These are phyloP conservation scores for Chrysanthemum lavandulifolium DNA, from an alignment of 129 eudicot genomes.

Conservation along the genomic window DNA sequence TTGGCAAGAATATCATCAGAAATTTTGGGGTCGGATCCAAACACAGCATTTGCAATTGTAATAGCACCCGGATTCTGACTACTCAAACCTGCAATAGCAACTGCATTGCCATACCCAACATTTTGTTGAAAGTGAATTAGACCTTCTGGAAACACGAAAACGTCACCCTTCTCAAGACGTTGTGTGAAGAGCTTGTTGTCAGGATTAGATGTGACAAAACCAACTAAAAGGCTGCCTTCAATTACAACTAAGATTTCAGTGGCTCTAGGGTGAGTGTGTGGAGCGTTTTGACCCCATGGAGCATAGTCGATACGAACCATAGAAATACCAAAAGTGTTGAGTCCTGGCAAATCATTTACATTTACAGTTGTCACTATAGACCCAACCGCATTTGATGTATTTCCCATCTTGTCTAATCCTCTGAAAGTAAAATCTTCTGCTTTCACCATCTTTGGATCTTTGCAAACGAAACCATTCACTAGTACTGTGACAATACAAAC, in stretches of 20 bases:
- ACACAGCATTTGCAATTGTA: conserved; percentile 27
- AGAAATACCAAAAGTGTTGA: no score
- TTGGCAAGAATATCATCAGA: conserved; percentile 18
- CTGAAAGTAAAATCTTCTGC: no score
- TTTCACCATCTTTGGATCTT: no score
- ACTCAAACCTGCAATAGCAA: conserved; percentile 37
- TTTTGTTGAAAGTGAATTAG: conserved; percentile 39
- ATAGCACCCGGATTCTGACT: conserved; percentile 44
- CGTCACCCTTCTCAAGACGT: conserved; percentile 31
- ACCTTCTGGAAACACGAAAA: conserved; percentile 41
- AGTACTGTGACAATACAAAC: no score
- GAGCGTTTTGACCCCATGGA: conserved; percentile 10
- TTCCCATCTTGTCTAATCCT: no score
- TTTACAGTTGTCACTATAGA: no score
- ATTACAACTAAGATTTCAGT: conserved; percentile 33
- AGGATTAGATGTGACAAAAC: conserved; percentile 36
- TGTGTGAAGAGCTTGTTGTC: conserved; percentile 29
- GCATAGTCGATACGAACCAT: no score
- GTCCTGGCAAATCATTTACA: no score
- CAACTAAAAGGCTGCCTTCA: conserved; percentile 30
- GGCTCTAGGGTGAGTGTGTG: conserved; percentile 30
- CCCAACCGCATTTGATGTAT: no score
- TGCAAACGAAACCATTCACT: no score
- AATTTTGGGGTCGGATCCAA: conserved; percentile 26
- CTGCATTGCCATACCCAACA: conserved; percentile 19